These are phyloP conservation scores for Cystoisospora suis DNA, from an alignment of 169 alveolate genomes.

Conservation along the genomic window DNA sequence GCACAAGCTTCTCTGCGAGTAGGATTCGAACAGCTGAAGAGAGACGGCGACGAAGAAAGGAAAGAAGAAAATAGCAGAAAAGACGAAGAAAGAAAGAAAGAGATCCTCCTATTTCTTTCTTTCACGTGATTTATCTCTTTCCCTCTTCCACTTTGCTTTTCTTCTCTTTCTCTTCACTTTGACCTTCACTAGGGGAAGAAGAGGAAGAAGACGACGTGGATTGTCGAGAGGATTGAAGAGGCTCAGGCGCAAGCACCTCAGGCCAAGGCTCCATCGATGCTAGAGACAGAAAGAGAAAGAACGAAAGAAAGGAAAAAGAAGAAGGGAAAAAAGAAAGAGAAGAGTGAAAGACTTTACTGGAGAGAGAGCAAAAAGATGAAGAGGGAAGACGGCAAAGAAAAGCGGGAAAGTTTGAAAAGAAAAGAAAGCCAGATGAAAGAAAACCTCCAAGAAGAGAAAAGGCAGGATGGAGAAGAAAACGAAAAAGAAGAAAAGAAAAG, in stretches of 20 bases:
- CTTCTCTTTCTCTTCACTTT: no score
- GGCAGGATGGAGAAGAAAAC: background rate
- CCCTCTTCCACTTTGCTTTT: no score
- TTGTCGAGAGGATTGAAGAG: no score
- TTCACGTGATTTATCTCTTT: no score
- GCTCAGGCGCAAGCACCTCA: constrained; percentile 23
- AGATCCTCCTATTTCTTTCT: no score
- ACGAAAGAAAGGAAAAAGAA: background rate
- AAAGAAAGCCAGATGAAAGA: background rate
- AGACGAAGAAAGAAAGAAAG: no score
- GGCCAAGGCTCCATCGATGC: constrained; percentile 35
- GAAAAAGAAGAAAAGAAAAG: background rate
- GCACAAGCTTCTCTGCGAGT: no score
- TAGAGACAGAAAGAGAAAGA: background rate
- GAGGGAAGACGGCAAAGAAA: background rate
- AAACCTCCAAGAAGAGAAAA: background rate
- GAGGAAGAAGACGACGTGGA: no score
- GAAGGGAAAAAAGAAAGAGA: background rate
- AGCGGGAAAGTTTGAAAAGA: background rate
- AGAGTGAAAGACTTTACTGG: background rate
- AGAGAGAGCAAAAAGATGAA: background rate
- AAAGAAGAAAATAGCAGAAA: no score
- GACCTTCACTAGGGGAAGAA: no score
- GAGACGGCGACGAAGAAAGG: no score
- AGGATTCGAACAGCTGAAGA: no score